A percentile compares a stretch with the other conserved stretches of the same genome.
phyloP scores from a whole-genome alignment of 176 grass and related monocot genomes.

The Carex littledalei region DNA sequence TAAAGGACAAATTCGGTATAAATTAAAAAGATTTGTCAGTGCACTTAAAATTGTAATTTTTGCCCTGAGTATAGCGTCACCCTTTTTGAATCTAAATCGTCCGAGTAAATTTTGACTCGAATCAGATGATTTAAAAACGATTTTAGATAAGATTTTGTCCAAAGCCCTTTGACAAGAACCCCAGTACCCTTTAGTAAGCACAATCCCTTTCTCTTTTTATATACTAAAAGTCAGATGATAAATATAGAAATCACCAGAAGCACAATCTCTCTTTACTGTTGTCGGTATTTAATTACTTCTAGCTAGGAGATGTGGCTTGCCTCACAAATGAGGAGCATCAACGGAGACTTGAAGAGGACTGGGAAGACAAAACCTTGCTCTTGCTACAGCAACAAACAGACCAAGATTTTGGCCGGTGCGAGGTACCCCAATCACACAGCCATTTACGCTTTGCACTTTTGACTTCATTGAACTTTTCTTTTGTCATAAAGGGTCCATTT shows the following conservation, averaged over 20 bases:
- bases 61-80: too few species aligned
- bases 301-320: not conserved
- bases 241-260: constrained; percentile 8
- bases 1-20: too few species aligned
- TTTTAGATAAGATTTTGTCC: too few species aligned
- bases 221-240: not conserved
- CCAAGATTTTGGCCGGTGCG: not conserved
- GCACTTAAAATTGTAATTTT: too few species aligned
- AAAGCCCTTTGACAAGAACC: too few species aligned
- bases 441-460: not conserved
- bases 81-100: too few species aligned
- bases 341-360: constrained; percentile 6
- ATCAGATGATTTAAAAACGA: too few species aligned
- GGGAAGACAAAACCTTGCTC: not conserved
- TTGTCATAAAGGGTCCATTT: not conserved
- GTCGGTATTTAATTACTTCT: not conserved
- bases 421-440: not conserved
- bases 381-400: constrained; percentile 6
- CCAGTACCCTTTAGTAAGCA: not conserved
- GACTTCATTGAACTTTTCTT: not conserved
- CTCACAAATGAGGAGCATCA: not conserved
- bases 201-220: not conserved
- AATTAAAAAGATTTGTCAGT: too few species aligned
- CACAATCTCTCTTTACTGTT: not conserved
- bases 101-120: too few species aligned